These are phyloP conservation scores for Suaeda aralocaspica DNA, from an alignment of 148 eudicot genomes.

Conservation along the genomic window DNA sequence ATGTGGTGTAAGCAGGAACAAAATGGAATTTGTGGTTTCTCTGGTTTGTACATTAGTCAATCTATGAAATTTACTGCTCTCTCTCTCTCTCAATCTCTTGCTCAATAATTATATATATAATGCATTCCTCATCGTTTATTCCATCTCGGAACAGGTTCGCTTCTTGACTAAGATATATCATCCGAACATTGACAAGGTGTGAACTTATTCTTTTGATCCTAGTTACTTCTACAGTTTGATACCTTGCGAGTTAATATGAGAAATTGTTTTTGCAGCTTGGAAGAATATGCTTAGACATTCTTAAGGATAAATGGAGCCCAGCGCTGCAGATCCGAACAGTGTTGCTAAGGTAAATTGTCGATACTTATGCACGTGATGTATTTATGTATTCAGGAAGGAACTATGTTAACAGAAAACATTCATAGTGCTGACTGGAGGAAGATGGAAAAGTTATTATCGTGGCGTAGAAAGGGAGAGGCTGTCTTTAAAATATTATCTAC, in stretches of 20 bases:
- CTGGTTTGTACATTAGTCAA: too few species aligned
- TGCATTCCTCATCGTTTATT: neutral
- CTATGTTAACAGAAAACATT: neutral
- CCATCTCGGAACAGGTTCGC: constrained; percentile 60
- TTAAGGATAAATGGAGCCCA: constrained; percentile 99
- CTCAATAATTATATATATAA: neutral
- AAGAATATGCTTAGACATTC: constrained; percentile 97
- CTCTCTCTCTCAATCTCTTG: too few species aligned
- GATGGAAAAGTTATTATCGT: too few species aligned
- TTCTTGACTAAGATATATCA: constrained; percentile 96
- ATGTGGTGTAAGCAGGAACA: constrained; percentile 9
- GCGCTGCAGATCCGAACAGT: constrained; percentile 98
- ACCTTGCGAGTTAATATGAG: neutral
- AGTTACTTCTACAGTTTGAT: neutral
- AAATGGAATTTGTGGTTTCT: neutral
- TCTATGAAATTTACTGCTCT: too few species aligned
- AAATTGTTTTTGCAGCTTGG: constrained; percentile 61
- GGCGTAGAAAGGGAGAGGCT: too few species aligned
- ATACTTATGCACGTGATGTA: neutral
- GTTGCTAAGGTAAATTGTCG: constrained; percentile 60
- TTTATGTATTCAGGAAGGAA: neutral
- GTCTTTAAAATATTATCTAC: too few species aligned
- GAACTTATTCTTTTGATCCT: constrained; percentile 9
- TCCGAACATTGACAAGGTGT: constrained; percentile 95
- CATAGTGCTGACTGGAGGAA: too few species aligned